A percentile compares a stretch with the other conserved stretches of the same genome.
Conservation (phyloP, 148 eudicot species). For the Polygonum maritimum region DNA sequence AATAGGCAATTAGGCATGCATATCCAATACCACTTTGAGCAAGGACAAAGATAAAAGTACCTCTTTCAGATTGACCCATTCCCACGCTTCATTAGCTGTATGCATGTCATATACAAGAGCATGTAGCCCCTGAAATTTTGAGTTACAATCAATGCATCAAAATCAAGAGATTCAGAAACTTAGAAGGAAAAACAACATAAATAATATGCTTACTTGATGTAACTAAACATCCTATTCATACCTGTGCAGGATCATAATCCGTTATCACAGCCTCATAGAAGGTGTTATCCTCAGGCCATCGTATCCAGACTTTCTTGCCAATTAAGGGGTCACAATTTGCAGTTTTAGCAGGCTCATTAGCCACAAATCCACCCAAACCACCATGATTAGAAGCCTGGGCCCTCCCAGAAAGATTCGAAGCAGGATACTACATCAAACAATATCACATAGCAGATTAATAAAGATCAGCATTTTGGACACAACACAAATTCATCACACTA, state of each 20-base stretch:
- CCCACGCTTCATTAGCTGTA: constrained; percentile 49
- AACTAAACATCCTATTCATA: constrained; percentile 2
- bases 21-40: neutral
- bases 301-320: constrained; percentile 58
- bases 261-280: constrained; percentile 55
- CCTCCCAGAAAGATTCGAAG: constrained; percentile 38
- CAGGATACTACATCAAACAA: constrained; percentile 29
- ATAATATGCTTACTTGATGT: neutral
- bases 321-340: constrained; percentile 36
- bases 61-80: constrained; percentile 66
- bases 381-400: constrained; percentile 29
- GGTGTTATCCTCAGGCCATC: constrained; percentile 57
- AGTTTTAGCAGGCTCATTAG: constrained; percentile 30
- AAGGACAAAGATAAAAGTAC: constrained; percentile 14
- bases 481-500: neutral
- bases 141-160: neutral
- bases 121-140: constrained; percentile 40
- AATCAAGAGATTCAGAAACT: neutral
- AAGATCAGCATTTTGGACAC: neutral
- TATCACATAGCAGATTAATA: constrained; percentile 10
- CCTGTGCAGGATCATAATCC: constrained; percentile 32
- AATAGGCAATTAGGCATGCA: neutral
- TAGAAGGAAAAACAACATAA: neutral
- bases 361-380: constrained; percentile 26
- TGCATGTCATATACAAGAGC: constrained; percentile 45